Percentiles rank a stretch among this genome's conserved stretches.
phyloP scores from a whole-genome alignment of 176 grass and related monocot genomes.

The Miscanthus lutarioriparius region DNA sequence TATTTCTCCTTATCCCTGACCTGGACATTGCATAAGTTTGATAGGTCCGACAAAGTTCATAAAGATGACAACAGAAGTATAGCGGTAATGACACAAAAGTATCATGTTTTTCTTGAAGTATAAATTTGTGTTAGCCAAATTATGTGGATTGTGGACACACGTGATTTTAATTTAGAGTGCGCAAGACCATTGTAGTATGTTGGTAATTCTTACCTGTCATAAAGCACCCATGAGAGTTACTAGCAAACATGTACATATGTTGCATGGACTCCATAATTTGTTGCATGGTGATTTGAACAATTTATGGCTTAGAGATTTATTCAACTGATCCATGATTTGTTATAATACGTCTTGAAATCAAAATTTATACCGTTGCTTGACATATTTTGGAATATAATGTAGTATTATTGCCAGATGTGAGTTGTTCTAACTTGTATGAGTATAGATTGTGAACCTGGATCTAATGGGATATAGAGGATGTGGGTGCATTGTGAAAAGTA shows the following conservation, averaged over 20 bases:
- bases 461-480: no score
- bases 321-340: no score
- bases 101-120: not conserved
- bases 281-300: no score
- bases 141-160: not conserved
- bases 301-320: no score
- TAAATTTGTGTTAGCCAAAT: not conserved
- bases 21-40: not conserved
- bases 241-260: not conserved
- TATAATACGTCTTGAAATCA: no score
- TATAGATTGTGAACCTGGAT: no score
- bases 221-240: not conserved
- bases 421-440: no score
- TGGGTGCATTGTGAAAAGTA: no score
- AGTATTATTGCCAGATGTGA: no score
- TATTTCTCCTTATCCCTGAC: not conserved
- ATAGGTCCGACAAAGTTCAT: not conserved
- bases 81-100: not conserved
- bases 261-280: not conserved
- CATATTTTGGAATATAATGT: no score
- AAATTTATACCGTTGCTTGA: no score
- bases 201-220: not conserved
- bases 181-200: not conserved
- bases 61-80: not conserved
- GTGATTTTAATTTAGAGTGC: not conserved